Evolutionary conservation across 495 filamentous ascomycete genomes (phyloP), one percentile per base, ranked within the genome.

Genomic region (Penicillium lividum): DNA sequence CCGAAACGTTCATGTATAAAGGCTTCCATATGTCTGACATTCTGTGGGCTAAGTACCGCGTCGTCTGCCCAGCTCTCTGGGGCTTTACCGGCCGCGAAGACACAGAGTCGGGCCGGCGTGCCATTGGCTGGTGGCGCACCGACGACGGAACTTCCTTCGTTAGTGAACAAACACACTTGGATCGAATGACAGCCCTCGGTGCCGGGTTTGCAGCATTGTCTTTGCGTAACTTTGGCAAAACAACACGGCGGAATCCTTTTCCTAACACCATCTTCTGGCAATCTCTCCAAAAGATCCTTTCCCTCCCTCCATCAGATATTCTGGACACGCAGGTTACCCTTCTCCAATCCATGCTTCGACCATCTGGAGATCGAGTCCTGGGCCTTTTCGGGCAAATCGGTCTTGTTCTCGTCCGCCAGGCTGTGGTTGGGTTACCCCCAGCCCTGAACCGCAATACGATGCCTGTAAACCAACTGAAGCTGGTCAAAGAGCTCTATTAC

Each of bases 41-140:
- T 52, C 72, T 98, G 22, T 83, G 95, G 67, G 92, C 94, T 30
- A 97, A 98, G 68, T 88, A 90, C 59, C 85, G 90, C 42, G 77
- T 87, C 5, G 79, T 84, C 28, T 96, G 92, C 65, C 93, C 95
- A 4, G 87, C 92, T 10, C 77, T 99, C 10, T 98, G 90, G 70
- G 95, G 95, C 18, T 86, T 92, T 63, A 81, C 82, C 22, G 93
- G 90, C 34, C 83, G 77, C 49, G 90, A 95, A 61, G 87, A 82
- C 51, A 95, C 89, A 0, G 80, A 87, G 46, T 76, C 79, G 18
- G 92, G 92, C 5, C 80, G 84, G 7, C 61, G 68, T 34, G 80
- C 84, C n/a, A 68, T 97, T 2, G 93, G 93, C 4, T 97, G 92
- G 92, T 69, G 69, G 65, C 83, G 79, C 57, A 80, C 82, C 30